Conservation (phyloP, 2,329 filamentous ascomycete genomes). For the Fusarium foetens region DNA sequence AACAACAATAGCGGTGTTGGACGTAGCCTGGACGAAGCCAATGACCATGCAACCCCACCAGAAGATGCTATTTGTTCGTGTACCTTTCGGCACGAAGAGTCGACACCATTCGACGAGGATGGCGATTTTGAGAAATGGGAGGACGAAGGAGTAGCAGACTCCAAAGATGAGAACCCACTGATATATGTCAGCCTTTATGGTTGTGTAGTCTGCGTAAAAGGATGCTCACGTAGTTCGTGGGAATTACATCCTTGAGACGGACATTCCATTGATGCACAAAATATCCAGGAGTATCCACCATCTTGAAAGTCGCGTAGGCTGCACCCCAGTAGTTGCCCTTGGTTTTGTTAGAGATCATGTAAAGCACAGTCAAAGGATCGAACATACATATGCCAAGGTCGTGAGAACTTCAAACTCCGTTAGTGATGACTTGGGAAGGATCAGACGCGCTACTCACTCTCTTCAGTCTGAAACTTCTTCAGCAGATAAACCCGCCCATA, state of each 20-base stretch:
- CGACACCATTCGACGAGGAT: slow-evolving; percentile 58
- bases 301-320: slow-evolving; percentile 34
- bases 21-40: slow-evolving; percentile 45
- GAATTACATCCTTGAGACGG: slow-evolving; percentile 42
- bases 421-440: not conserved
- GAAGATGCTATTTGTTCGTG: slow-evolving; percentile 41
- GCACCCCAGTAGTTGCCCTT: slow-evolving; percentile 33
- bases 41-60: slow-evolving; percentile 50
- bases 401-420: not conserved
- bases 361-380: accelerated
- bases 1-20: slow-evolving; percentile 1
- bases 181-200: not conserved
- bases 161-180: slow-evolving; percentile 50
- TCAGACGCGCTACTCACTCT: not conserved
- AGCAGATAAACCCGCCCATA: not conserved
- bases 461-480: slow-evolving; percentile 2
- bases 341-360: not conserved
- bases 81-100: slow-evolving; percentile 47
- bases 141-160: slow-evolving; percentile 49
- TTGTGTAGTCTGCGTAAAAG: not conserved
- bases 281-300: slow-evolving; percentile 48
- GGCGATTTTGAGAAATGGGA: slow-evolving; percentile 53
- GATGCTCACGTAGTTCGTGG: slow-evolving; percentile 20
- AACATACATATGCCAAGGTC: not conserved
- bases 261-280: slow-evolving; percentile 52